Evolutionary conservation across 1,139 yeast genomes (phyloP).

Genomic region (Blastobotrys aristatus): DNA sequence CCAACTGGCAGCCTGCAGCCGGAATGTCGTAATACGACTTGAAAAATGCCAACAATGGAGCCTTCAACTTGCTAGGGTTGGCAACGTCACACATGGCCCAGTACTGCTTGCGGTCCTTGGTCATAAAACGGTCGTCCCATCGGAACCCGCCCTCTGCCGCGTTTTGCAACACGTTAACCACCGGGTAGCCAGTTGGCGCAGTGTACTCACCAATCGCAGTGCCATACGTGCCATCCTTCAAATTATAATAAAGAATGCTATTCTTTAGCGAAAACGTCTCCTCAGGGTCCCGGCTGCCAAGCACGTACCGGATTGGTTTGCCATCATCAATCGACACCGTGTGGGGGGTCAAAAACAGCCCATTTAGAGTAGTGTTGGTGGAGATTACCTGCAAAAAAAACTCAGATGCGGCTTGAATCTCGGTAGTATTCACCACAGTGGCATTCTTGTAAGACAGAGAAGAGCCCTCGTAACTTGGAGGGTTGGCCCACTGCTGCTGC

Average conservation of each 20-base stretch:
- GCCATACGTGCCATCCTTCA: conserved; percentile 1
- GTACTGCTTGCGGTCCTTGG: neutral
- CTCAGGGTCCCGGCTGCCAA: neutral
- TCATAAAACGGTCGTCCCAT: conserved; percentile 4
- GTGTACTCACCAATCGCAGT: conserved; percentile 7
- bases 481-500: no score
- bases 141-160: conserved; percentile 4
- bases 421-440: no score
- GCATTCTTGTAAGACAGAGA: no score
- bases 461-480: no score
- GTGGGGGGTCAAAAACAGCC: neutral
- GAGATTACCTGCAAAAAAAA: neutral
- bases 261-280: conserved; percentile 3
- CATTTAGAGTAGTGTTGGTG: neutral
- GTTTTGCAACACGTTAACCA: conserved; percentile 3
- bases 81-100: neutral
- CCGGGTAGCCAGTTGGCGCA: conserved; percentile 2
- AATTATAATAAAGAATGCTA: neutral
- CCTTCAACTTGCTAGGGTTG: neutral
- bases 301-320: neutral
- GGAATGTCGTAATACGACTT: neutral
- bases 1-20: neutral
- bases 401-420: neutral
- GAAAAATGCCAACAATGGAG: neutral
- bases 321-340: neutral